Evolutionary conservation across 164 flowering plant genomes (phyloP), one percentile per base, ranked within the genome.

Genomic region (Kingdonia uniflora): DNA sequence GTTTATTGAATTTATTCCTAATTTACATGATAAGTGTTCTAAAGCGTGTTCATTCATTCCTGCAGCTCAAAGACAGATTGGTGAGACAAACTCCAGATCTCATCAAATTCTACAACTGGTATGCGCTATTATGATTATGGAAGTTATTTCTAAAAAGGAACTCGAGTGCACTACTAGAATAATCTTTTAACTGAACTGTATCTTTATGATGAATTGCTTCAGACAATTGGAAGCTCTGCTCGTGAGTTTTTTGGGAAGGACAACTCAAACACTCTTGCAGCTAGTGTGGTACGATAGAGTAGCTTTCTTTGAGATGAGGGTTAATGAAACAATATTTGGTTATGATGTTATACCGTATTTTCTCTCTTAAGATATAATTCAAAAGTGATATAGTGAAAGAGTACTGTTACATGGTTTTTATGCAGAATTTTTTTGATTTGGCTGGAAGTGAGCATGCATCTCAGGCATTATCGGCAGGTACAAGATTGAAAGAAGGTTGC

Each of bases 371-470:
- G 14, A 12, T 14, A 25, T 21, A 26, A 42, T 19, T 14, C 26
- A 6, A 47, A 42, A 22, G 1, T n/a, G 17, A 43, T 25, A 6
- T n/a, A n/a, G n/a, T n/a, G n/a, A n/a, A n/a, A n/a, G n/a, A n/a
- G n/a, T n/a, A n/a, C n/a, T n/a, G 16, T 13, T 11, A 43, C 44
- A 37, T 57, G 40, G 17, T 20, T 44, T 51, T 44, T 56, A 41
- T 52, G 19, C 76, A 92, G 99, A 81, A 83, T 65, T 94, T 94
- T 72, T 86, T 94, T 62, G 99, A 94, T 78, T 82, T 94, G 58
- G 99, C 99, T 1, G 99, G 99, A 17, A 94, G 99, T 69, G 99
- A 94, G 64, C 96, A 96, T 56, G 92, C 97, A 44, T 86, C 97
- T 64, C 99, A 89, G 69, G 70, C 96, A 61, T 49, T 71, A 54